phyloP scores from a whole-genome alignment of 495 filamentous ascomycete genomes.

The Arthonia radiata region DNA sequence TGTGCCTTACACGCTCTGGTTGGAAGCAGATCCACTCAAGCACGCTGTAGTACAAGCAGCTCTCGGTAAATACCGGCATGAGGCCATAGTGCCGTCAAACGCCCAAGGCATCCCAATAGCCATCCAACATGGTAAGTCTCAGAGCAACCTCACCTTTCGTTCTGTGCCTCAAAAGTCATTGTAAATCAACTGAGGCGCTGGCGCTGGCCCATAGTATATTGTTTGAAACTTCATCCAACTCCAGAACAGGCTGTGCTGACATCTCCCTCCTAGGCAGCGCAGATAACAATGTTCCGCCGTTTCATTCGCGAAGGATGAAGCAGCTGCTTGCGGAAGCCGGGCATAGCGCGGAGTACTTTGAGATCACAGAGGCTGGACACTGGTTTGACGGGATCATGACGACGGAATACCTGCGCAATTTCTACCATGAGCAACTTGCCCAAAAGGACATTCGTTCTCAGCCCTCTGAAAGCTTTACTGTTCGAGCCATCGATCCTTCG shows the following conservation, averaged over 20 bases:
- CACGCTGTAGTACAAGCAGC: constrained; percentile 19
- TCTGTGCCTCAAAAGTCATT: no score
- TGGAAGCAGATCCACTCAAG: constrained; percentile 22
- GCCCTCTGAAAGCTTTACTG: constrained; percentile 16
- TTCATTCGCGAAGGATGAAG: constrained; percentile 28
- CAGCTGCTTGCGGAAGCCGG: constrained; percentile 19
- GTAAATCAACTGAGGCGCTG: no score
- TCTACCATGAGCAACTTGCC: constrained; percentile 15
- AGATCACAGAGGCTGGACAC: constrained; percentile 24
- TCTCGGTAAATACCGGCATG: constrained; percentile 26
- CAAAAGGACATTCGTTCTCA: constrained; percentile 3
- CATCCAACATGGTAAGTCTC: constrained; percentile 35
- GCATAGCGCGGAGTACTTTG: constrained; percentile 21
- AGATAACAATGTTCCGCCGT: constrained; percentile 34
- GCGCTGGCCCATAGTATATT: no score
- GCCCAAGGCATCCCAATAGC: constrained; percentile 26
- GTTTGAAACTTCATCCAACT: no score
- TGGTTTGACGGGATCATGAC: constrained; percentile 29
- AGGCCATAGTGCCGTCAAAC: constrained; percentile 27
- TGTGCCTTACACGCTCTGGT: constrained; percentile 33
- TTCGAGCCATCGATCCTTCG: constrained; percentile 23
- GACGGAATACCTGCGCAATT: constrained; percentile 15
- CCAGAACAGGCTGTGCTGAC: no score
- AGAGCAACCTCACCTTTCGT: no score
- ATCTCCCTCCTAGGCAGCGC: no score